Evolutionary conservation across 768 basidiomycete genomes (phyloP), one percentile per base, ranked within the genome.

Genomic region (Suillus bovinus): DNA sequence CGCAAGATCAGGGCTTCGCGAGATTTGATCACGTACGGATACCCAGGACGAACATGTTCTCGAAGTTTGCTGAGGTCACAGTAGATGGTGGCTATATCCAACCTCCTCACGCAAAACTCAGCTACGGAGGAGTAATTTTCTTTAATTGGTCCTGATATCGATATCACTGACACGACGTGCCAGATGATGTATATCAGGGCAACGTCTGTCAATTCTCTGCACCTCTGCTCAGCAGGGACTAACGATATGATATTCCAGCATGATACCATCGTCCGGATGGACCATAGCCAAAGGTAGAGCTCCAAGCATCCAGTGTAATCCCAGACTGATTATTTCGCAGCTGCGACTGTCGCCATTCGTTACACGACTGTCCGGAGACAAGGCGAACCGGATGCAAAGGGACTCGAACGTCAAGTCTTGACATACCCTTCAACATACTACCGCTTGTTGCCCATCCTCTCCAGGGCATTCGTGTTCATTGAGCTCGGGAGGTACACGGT

Each of bases 101-200:
- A 64, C 89, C 90, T 20, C 84, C 84, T 34, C 90, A 91, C 67
- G 81, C 86, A 1, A 92, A 91, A 69, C 74, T 91, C 24, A 88
- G 87, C 65, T 91, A 90, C 64, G 87, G 87, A 57, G 89, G n/a
- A n/a, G n/a, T n/a, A n/a, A n/a, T n/a, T n/a, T 3, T 46, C n/a
- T n/a, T 10, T n/a, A 4, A 27, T 41, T 22, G 61, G 6, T 34
- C 50, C 22, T 50, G 16, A 11, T 17, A 22, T 50, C 38, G 24
- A 24, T n/a, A 7, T 36, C 5, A 46, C 38, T 64, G 29, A 58
- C 49, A 14, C 6, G n/a, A 34, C 90, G 88, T 90, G 58, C n/a
- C n/a, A n/a, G n/a, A n/a, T n/a, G n/a, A n/a, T n/a, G n/a, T n/a
- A n/a, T n/a, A n/a, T n/a, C n/a, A 85, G 89, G 13, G 82, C 89